Conservation (phyloP, 768 basidiomycete genomes). For the Macrocybe gigantea region DNA sequence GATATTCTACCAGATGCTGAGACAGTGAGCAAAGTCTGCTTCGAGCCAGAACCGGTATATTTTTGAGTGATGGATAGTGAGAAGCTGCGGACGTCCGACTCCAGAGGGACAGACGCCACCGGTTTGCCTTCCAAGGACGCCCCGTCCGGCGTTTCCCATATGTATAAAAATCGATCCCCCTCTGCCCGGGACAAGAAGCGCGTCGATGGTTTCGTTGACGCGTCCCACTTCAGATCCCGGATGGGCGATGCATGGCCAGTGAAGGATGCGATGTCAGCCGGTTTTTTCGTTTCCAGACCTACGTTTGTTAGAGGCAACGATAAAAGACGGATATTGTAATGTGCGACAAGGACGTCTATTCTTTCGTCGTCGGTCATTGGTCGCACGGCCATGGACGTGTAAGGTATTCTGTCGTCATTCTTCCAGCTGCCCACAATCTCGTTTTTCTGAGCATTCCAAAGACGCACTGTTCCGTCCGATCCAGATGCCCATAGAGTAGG, state of each 20-base stretch:
- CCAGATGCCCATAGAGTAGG: constrained; percentile 50
- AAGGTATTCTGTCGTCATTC: constrained; percentile 53
- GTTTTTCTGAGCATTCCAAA: constrained; percentile 52
- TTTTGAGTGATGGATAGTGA: constrained; percentile 25
- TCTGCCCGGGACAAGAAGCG: constrained; percentile 59
- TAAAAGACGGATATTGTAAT: constrained; percentile 53
- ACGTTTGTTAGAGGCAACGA: constrained; percentile 21
- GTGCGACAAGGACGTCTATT: constrained; percentile 48
- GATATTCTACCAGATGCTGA: constrained; percentile 56
- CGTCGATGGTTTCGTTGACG: constrained; percentile 28
- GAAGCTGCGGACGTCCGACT: constrained; percentile 53
- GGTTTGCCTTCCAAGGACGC: constrained; percentile 42
- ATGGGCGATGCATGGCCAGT: constrained; percentile 63
- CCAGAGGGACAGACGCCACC: constrained; percentile 56
- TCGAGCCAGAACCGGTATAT: constrained; percentile 13
- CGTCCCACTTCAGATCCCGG: constrained; percentile 47
- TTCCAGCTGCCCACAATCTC: constrained; percentile 46
- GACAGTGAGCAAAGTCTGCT: constrained; percentile 44
- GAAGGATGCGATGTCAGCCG: constrained; percentile 42
- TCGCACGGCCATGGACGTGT: constrained; percentile 43
- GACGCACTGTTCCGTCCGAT: constrained; percentile 48
- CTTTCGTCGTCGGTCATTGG: constrained; percentile 31
- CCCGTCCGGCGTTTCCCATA: constrained; percentile 49
- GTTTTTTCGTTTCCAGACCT: constrained; percentile 32
- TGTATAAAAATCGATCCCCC: constrained; percentile 53